phyloP scores from a whole-genome alignment of 192 early-diverging fungal genomes.

The Coemansia sp. region DNA sequence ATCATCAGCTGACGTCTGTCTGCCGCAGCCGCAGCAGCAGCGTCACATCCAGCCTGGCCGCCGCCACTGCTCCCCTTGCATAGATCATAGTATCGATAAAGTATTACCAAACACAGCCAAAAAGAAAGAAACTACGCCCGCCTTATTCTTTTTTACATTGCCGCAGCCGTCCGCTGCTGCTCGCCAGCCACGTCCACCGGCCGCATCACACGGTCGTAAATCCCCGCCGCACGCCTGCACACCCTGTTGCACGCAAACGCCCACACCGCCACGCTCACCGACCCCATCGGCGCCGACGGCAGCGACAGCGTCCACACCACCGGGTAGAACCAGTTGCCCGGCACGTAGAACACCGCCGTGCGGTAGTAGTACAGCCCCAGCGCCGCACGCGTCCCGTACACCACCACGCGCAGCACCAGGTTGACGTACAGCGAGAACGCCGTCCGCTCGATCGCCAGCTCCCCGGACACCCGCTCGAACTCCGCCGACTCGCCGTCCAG shows the following conservation, averaged over 20 bases:
- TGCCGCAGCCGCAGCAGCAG: too few relatives aligned
- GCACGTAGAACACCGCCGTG: slow-evolving; percentile 72
- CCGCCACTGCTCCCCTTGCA: too few relatives aligned
- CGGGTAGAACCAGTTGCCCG: slow-evolving; percentile 76
- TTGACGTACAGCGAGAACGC: slow-evolving; percentile 80
- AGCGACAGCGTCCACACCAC: slow-evolving; percentile 62
- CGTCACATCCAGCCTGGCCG: too few relatives aligned
- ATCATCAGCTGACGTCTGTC: too few relatives aligned
- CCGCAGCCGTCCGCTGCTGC: background rate
- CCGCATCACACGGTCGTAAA: slow-evolving; percentile 21
- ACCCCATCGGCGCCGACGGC: slow-evolving; percentile 75
- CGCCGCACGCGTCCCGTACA: slow-evolving; percentile 61
- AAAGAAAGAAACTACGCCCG: too few relatives aligned
- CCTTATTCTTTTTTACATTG: too few relatives aligned
- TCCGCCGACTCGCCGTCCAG: slow-evolving; percentile 71
- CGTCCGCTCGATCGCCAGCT: slow-evolving; percentile 63
- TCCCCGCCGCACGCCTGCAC: slow-evolving; percentile 43
- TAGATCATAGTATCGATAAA: too few relatives aligned
- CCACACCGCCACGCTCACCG: slow-evolving; percentile 75
- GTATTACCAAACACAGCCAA: too few relatives aligned
- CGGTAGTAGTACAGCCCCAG: slow-evolving; percentile 68
- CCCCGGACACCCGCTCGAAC: slow-evolving; percentile 60
- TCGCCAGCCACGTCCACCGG: slow-evolving; percentile 8
- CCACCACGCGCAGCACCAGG: slow-evolving; percentile 59
- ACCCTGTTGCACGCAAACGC: slow-evolving; percentile 69